Base-by-base conservation (phyloP, 345 rosid genomes). In the Laguncularia racemosa region DNA sequence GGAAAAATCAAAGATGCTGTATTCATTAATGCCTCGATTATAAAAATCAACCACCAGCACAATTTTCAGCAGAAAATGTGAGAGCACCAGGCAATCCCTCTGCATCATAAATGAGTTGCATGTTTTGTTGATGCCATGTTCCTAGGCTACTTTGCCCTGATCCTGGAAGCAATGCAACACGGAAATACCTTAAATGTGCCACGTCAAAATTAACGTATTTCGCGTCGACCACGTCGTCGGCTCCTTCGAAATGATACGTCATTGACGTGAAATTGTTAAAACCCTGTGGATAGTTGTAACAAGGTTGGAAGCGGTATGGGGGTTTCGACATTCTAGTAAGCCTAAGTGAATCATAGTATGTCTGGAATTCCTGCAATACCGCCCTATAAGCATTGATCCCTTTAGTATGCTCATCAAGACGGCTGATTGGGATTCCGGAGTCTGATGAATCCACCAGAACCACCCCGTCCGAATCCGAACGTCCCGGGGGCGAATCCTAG, bases 191-290 rank as follows among this genome's bases (percentile, higher is more conserved):
- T 52, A 4, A 1, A 5, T n/a, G 15, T 4, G 16, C 46, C 4
- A 16, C 23, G 16, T 47, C 16, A 13, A 49, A 17, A 46, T 38
- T 17, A 51, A 53, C 13, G 26, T 60, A 43, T 16, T 12, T 16
- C 14, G 61, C 57, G 5, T 18, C 14, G 0, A 67, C 61, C 16
- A 21, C 20, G 13, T 38, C 47, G 45, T 67, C n/a, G 16, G 53
- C 71, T 13, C 4, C 59, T 20, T 16, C 17, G 9, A 67, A 55
- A 56, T 67, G 65, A 28, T 40, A 61, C 13, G 61, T 60, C 61
- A 67, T 60, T 1, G 57, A 43, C 17, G 28, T n/a, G 21, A 47
- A 54, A 13, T 59, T 64, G 1, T 16, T 5, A 40, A 66, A 59
- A 10, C 15, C 48, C 13, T 55, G 63, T 12, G 48, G 6, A 15